phyloP scores from a whole-genome alignment of 805 yeast genomes.

The Priceomyces castillae region DNA sequence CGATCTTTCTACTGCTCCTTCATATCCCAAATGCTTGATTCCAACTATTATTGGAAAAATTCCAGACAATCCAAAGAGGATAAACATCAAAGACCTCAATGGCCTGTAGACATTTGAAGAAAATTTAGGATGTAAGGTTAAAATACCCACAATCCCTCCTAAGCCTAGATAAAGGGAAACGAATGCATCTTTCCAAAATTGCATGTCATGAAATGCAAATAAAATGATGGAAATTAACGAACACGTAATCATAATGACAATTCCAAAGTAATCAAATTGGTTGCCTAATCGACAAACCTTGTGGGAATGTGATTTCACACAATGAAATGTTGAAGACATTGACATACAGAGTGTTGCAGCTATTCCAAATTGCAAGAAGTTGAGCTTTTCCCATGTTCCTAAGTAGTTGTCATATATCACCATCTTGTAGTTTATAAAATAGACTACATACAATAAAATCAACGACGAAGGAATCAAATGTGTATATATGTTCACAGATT shows the following conservation, averaged over 20 bases:
- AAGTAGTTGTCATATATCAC: constrained; percentile 21
- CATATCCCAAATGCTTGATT: constrained; percentile 44
- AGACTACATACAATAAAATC: constrained; percentile 21
- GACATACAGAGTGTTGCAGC: constrained; percentile 61
- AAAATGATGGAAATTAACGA: constrained; percentile 48
- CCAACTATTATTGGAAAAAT: constrained; percentile 66
- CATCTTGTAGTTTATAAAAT: constrained; percentile 28
- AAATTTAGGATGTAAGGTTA: constrained; percentile 66
- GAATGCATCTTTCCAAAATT: constrained; percentile 35
- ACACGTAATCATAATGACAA: constrained; percentile 63
- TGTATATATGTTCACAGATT: constrained; percentile 67
- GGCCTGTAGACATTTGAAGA: constrained; percentile 72
- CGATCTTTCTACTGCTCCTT: constrained; percentile 48
- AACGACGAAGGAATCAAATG: constrained; percentile 52
- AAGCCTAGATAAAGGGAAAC: constrained; percentile 46
- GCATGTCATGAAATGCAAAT: constrained; percentile 46
- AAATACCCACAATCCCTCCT: constrained; percentile 59
- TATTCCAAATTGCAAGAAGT: constrained; percentile 51
- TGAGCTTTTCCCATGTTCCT: constrained; percentile 43
- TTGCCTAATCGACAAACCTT: constrained; percentile 55
- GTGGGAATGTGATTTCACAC: constrained; percentile 64
- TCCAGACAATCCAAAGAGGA: constrained; percentile 77
- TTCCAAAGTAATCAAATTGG: constrained; percentile 74
- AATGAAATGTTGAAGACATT: constrained; percentile 66
- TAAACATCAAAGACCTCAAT: constrained; percentile 73